phyloP scores from a whole-genome alignment of 768 basidiomycete genomes.

The Mycena maculata region DNA sequence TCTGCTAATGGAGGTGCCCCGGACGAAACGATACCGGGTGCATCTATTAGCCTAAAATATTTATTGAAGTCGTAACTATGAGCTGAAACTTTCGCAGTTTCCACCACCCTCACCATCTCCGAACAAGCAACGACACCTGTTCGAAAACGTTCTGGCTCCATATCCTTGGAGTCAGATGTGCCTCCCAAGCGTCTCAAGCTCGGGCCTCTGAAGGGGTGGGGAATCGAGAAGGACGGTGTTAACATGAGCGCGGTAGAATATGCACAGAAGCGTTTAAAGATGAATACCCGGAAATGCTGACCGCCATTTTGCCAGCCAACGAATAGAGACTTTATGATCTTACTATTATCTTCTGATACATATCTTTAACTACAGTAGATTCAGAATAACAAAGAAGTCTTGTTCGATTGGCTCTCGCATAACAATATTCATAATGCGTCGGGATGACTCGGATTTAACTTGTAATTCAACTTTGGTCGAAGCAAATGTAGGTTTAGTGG shows the following conservation, averaged over 20 bases:
- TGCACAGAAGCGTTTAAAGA: not conserved
- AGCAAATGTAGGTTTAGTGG: too few species aligned
- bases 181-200: slow-evolving; percentile 10
- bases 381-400: not conserved
- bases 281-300: not conserved
- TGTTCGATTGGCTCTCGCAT: not conserved
- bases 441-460: not conserved
- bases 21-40: not conserved
- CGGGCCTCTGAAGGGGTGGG: not conserved
- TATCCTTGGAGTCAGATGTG: slow-evolving; percentile 1
- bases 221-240: not conserved
- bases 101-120: too few species aligned
- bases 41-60: not conserved
- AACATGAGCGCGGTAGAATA: slow-evolving; percentile 8
- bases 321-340: not conserved
- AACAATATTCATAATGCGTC: not conserved
- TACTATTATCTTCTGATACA: not conserved
- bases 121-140: not conserved
- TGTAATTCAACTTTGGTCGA: not conserved
- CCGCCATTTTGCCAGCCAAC: not conserved
- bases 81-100: too few species aligned
- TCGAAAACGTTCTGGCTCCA: not conserved
- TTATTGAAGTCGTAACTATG: not conserved
- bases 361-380: not conserved
- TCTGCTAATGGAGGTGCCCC: not conserved